phyloP scores from a whole-genome alignment of 768 basidiomycete species.

The Tricholoma sp. region DNA sequence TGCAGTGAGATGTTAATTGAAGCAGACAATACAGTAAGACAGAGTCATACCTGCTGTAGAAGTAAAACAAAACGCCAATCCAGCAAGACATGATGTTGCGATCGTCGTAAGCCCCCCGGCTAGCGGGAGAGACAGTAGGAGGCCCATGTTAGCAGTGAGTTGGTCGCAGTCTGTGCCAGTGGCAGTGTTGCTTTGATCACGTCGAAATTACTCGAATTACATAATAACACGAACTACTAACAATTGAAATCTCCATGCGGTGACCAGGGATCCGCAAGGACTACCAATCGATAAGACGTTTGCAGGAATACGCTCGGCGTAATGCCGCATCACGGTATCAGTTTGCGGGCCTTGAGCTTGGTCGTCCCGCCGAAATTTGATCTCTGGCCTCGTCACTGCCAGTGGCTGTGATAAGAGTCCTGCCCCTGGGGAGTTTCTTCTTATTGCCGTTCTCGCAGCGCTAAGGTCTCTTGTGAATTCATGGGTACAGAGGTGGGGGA shows the following conservation, averaged over 20 bases:
- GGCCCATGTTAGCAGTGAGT: slow-evolving; percentile 46
- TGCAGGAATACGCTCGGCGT: slow-evolving; percentile 4
- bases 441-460: slow-evolving; percentile 7
- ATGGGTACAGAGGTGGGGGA: background rate
- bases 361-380: slow-evolving; percentile 12
- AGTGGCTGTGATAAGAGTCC: slow-evolving; percentile 16
- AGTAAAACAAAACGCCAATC: slow-evolving; percentile 81
- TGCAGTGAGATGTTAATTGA: slow-evolving; percentile 22
- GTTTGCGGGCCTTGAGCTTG: slow-evolving; percentile 5
- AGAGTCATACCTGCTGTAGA: slow-evolving; percentile 67
- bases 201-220: too few relatives aligned
- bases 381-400: slow-evolving; percentile 16
- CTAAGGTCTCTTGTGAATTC: slow-evolving; percentile 6
- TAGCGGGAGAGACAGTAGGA: slow-evolving; percentile 69
- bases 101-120: slow-evolving; percentile 65
- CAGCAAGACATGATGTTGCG: slow-evolving; percentile 79
- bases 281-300: slow-evolving; percentile 4
- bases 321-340: slow-evolving; percentile 11
- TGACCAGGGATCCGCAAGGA: too few relatives aligned
- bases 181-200: too few relatives aligned
- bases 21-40: background rate
- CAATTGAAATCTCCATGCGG: too few relatives aligned
- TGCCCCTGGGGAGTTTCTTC: slow-evolving; percentile 13
- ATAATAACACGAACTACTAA: too few relatives aligned
- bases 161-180: too few relatives aligned